phyloP scores from a whole-genome alignment of 2,329 filamentous ascomycete species.

The Reticulascus tulasneorum region DNA sequence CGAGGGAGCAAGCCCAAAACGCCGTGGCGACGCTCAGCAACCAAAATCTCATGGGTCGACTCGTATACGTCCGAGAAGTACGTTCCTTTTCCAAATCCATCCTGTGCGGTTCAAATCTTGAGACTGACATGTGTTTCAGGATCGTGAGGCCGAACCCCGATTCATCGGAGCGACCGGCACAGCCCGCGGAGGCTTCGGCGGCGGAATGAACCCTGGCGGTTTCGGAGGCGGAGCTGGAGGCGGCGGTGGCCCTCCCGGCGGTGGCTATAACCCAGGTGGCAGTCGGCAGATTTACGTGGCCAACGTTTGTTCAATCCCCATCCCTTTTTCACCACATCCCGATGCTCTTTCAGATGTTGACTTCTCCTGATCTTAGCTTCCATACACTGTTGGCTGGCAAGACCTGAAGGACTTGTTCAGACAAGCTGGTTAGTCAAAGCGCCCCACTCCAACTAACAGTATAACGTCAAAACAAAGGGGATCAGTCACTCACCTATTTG shows the following conservation, averaged over 20 bases:
- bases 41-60: conserved; percentile 96
- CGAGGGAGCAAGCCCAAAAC: conserved; percentile 96
- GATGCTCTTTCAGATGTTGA: conserved; percentile 21
- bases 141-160: conserved; percentile 95
- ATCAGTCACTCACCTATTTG: neutral
- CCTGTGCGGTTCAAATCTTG: conserved; percentile 7
- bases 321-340: conserved; percentile 17
- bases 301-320: conserved; percentile 74
- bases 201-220: conserved; percentile 61
- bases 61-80: conserved; percentile 98
- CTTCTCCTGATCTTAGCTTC: conserved; percentile 60
- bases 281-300: conserved; percentile 94
- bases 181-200: too few relatives aligned
- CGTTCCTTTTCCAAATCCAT: conserved; percentile 18
- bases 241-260: conserved; percentile 48
- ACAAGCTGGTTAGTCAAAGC: conserved; percentile 77
- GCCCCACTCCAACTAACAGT: neutral
- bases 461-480: too few relatives aligned
- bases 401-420: conserved; percentile 98
- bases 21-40: conserved; percentile 98
- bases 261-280: conserved; percentile 45
- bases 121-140: conserved; percentile 48
- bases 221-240: conserved; percentile 54
- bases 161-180: conserved; percentile 75
- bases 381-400: conserved; percentile 97